phyloP scores from a whole-genome alignment of 2,329 filamentous ascomycete genomes.

The Phialophora chinensis region DNA sequence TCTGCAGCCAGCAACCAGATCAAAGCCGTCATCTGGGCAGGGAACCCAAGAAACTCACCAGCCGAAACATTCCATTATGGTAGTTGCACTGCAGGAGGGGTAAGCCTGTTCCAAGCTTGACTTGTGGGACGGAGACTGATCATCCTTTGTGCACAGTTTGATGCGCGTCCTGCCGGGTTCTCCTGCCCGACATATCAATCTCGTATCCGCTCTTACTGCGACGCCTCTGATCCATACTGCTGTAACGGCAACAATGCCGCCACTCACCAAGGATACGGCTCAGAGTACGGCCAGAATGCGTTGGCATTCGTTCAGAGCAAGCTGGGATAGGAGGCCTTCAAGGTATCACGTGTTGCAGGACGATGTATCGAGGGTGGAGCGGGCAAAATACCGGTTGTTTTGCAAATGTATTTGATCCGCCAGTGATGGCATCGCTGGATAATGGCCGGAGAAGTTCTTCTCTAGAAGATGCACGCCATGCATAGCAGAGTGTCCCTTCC shows the following conservation, averaged over 20 bases:
- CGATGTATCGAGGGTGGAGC: too few relatives aligned
- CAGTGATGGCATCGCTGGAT: neutral
- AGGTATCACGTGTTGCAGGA: neutral
- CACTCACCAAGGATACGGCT: slow-evolving; percentile 7
- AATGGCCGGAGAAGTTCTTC: neutral
- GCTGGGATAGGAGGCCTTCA: neutral
- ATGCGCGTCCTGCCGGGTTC: neutral
- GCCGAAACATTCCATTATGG: slow-evolving; percentile 12
- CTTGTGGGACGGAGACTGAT: neutral
- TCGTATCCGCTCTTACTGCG: slow-evolving; percentile 4
- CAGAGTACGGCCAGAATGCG: slow-evolving; percentile 6
- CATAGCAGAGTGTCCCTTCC: neutral
- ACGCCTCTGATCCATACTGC: slow-evolving; percentile 8
- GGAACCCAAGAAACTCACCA: slow-evolving; percentile 2
- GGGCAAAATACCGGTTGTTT: neutral
- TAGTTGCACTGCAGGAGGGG: slow-evolving; percentile 8
- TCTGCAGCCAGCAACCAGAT: slow-evolving; percentile 1
- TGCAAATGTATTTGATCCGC: neutral
- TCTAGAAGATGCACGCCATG: neutral
- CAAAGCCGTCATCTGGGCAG: slow-evolving; percentile 10
- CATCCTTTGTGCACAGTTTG: neutral
- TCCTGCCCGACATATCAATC: slow-evolving; percentile 14
- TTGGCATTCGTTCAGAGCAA: slow-evolving; percentile 7
- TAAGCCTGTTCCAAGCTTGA: neutral
- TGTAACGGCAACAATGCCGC: slow-evolving; percentile 1